A percentile compares a stretch with the other conserved stretches of the same genome.
Conservation (phyloP, 2,329 filamentous ascomycete genomes). For the Epicoccum nigrum region DNA sequence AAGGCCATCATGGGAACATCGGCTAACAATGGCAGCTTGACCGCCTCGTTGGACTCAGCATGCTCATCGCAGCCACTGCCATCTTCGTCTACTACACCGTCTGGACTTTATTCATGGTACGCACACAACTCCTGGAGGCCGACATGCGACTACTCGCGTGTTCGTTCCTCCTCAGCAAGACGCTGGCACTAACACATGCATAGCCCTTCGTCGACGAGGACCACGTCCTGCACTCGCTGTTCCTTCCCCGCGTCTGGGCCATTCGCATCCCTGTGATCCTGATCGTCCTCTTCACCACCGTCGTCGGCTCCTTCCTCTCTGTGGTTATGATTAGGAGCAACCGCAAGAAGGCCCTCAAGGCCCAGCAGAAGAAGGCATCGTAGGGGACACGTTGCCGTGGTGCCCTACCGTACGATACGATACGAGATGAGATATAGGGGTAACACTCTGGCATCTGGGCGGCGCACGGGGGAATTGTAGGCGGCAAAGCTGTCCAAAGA, state of each 20-base stretch:
- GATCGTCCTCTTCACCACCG: slow-evolving; percentile 85
- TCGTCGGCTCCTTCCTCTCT: slow-evolving; percentile 93
- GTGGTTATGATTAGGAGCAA: slow-evolving; percentile 99
- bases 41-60: slow-evolving; percentile 78
- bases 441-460: slow-evolving; percentile 17
- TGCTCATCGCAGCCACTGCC: slow-evolving; percentile 74
- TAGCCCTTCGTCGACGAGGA: slow-evolving; percentile 97
- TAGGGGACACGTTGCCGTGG: slow-evolving; percentile 25
- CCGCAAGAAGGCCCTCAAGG: slow-evolving; percentile 95
- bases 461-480: background rate
- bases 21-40: slow-evolving; percentile 70
- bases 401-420: no score
- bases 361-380: slow-evolving; percentile 83
- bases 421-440: slow-evolving; percentile 4
- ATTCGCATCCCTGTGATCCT: slow-evolving; percentile 98
- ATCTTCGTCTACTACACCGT: slow-evolving; percentile 93
- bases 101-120: slow-evolving; percentile 97
- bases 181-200: slow-evolving; percentile 11
- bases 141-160: background rate
- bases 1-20: background rate
- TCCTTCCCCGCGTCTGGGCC: slow-evolving; percentile 97
- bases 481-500: background rate
- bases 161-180: background rate
- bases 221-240: slow-evolving; percentile 91
- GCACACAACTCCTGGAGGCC: no score